Evolutionary conservation across 2,329 filamentous ascomycete genomes (phyloP), one percentile per base, ranked within the genome.

Genomic region (Ascochyta viciae-villosae): DNA sequence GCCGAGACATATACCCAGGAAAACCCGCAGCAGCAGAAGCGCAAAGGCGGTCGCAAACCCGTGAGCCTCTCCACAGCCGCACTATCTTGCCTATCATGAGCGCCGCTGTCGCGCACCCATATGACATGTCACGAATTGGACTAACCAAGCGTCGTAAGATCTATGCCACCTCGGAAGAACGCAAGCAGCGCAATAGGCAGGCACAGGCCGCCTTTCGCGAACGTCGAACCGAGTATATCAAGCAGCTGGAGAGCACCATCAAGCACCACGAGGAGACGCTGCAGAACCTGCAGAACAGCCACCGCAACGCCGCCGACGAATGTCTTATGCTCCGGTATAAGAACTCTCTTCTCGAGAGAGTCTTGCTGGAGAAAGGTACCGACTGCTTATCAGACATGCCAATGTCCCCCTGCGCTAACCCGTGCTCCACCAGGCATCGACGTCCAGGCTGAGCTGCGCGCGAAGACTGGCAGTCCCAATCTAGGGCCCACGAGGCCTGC

Each of bases 311-410:
- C 54, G 92, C 94, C 54, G 95, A 98, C 76, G 95, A 98, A 78
- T 98, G 95, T 75, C 80, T 98, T 72, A 98, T 99, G 95, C 83
- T 99, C 68, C 89, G 95, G 56, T 99, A 98, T 78, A 98, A 98
- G 82, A 99, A 98, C 77, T 98, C 95, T 37, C 82, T 98, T 44
- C 85, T 99, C 33, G 95, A 99, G 80, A 87, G 95, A 56, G 96
- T 99, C 71, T 84, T 99, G 49, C 84, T 99, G 34, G 95, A 99
- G 80, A 98, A 98, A 84, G 93, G 92, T 95, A 78, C 54, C 53
- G 49, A 34, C 27, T 50, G 54, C 44, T 44, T 50, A 53, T 42
- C 44, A 22, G 34, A 19, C 26, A 34, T 44, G 37, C 47, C 40
- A 34, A 24, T n/a, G 8, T 38, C 42, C n/a, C 52, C 50, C 41